Evolutionary conservation across 306 rosid genomes (phyloP).

Genomic region (Notholithocarpus densiflorus): DNA sequence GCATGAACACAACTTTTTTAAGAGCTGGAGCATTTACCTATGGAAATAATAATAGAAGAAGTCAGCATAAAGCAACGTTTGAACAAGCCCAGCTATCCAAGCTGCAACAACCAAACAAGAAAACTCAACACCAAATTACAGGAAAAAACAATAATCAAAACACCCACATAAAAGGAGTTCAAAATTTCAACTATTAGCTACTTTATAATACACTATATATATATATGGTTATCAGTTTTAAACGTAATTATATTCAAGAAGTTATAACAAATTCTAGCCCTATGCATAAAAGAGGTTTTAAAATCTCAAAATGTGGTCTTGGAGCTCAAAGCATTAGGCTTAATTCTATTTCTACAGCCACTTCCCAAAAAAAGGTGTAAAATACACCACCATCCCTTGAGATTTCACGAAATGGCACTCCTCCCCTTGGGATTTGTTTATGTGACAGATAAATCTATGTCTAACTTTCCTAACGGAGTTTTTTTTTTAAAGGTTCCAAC

Average conservation of each 20-base stretch:
- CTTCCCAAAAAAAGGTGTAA: background rate
- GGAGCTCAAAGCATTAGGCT: background rate
- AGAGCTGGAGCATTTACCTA: conserved; percentile 46
- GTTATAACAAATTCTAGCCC: background rate
- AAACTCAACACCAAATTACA: background rate
- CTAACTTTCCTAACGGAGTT: too few species aligned
- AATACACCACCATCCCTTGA: too few species aligned
- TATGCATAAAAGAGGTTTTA: background rate
- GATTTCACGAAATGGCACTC: too few species aligned
- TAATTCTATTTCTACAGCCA: background rate
- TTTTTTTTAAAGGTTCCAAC: too few species aligned
- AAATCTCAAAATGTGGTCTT: background rate
- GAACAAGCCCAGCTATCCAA: conserved; percentile 79
- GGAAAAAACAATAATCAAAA: background rate
- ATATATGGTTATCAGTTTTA: background rate
- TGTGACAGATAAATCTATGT: too few species aligned
- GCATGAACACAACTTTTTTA: conserved; percentile 3
- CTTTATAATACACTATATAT: background rate
- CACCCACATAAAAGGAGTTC: background rate
- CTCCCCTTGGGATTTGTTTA: too few species aligned
- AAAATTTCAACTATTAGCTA: background rate
- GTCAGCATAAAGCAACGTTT: conserved; percentile 82
- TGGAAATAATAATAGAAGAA: conserved; percentile 88
- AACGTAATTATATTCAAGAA: background rate
- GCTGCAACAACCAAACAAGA: conserved; percentile 46